Conservation (phyloP, 2,329 filamentous ascomycete species). For the Talaromyces amestolkiae region DNA sequence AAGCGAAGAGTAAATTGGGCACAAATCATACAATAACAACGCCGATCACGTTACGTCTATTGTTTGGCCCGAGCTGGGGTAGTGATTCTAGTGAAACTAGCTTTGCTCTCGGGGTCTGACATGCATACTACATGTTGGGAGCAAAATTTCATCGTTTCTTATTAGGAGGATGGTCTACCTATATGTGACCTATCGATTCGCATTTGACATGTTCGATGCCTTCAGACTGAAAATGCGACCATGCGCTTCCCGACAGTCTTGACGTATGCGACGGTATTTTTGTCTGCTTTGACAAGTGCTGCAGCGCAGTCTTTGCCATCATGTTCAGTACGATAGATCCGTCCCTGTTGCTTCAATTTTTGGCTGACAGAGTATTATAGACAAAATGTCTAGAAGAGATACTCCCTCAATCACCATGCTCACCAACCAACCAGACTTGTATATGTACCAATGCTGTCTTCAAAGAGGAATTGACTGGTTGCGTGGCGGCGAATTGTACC, state of each 20-base stretch:
- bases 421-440: constrained; percentile 5
- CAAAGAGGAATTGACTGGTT: neutral
- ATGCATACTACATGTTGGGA: neutral
- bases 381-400: neutral
- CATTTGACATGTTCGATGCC: neutral
- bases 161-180: neutral
- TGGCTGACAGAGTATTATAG: neutral
- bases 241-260: neutral
- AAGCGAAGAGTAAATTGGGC: too few relatives aligned
- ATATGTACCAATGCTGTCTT: constrained; percentile 5
- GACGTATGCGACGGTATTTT: neutral
- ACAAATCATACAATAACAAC: neutral
- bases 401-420: constrained; percentile 7
- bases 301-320: neutral
- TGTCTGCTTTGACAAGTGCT: neutral
- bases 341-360: neutral
- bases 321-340: neutral
- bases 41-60: neutral
- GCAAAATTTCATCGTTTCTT: neutral
- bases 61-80: neutral
- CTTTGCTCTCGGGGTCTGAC: neutral
- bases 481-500: constrained; percentile 10
- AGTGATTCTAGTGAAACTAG: neutral
- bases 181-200: neutral
- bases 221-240: neutral